Conservation (phyloP, 768 basidiomycete genomes). For the Pulveroboletus sp. region DNA sequence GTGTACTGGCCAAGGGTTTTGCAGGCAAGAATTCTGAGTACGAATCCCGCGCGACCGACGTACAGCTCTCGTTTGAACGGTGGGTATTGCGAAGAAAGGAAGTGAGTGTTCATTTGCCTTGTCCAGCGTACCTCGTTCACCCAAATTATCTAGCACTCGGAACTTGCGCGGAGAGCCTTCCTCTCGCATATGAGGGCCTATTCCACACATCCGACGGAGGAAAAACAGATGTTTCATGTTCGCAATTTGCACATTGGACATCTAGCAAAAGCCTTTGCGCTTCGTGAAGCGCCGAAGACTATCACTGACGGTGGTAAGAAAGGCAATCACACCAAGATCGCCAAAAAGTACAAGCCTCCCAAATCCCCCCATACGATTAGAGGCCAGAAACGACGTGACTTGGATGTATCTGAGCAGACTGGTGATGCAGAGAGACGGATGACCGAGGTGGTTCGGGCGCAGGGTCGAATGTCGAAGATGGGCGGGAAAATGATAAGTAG, state of each 20-base stretch:
- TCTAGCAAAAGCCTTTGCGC: conserved; percentile 86
- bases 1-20: conserved; percentile 75
- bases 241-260: conserved; percentile 94
- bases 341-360: conserved; percentile 1
- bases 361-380: conserved; percentile 12
- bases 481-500: conserved; percentile 71
- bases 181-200: conserved; percentile 94
- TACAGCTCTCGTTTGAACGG: conserved; percentile 90
- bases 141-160: conserved; percentile 56
- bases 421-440: conserved; percentile 75
- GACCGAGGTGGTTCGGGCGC: conserved; percentile 79
- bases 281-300: conserved; percentile 75
- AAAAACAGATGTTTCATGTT: conserved; percentile 97
- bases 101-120: conserved; percentile 41
- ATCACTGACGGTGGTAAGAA: conserved; percentile 30
- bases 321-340: neutral
- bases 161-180: conserved; percentile 81
- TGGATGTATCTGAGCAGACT: conserved; percentile 37
- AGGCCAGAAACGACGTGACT: conserved; percentile 26
- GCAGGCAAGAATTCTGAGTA: conserved; percentile 80
- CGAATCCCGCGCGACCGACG: conserved; percentile 90
- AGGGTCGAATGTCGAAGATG: conserved; percentile 79
- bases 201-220: conserved; percentile 91
- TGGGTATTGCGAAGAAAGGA: conserved; percentile 80
- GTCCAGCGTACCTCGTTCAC: conserved; percentile 3